phyloP scores from a whole-genome alignment of 805 yeast species.

The Saturnispora sanitii region DNA sequence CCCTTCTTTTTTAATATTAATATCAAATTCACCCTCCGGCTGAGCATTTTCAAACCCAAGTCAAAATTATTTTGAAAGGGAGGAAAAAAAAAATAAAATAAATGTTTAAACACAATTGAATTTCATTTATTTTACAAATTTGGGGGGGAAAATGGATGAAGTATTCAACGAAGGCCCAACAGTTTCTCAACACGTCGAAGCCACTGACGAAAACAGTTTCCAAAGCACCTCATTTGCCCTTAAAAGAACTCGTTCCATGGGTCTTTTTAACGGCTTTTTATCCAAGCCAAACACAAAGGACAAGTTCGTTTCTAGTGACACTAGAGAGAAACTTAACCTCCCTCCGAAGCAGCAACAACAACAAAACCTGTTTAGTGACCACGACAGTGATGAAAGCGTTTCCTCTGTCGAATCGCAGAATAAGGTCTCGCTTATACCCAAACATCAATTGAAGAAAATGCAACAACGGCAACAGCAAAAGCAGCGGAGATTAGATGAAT shows the following conservation, averaged over 20 bases:
- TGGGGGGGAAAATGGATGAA: constrained; percentile 14
- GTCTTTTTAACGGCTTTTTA: constrained; percentile 29
- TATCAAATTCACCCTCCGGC: not conserved
- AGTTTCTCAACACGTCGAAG: constrained; percentile 58
- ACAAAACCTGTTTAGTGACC: not conserved
- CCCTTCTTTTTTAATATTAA: no score
- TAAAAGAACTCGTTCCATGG: constrained; percentile 76
- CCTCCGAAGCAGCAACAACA: constrained; percentile 9
- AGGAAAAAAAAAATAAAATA: no score
- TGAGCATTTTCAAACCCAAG: not conserved
- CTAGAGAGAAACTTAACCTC: constrained; percentile 67
- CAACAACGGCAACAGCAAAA: constrained; percentile 10
- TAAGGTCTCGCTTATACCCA: constrained; percentile 21
- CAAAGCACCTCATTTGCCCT: constrained; percentile 60
- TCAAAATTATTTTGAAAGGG: not conserved
- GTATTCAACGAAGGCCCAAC: constrained; percentile 51
- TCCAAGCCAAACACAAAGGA: not conserved
- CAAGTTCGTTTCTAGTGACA: constrained; percentile 69
- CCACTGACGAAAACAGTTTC: constrained; percentile 62
- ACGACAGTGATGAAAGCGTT: constrained; percentile 18
- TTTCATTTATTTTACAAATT: no score
- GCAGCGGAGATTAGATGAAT: constrained; percentile 9
- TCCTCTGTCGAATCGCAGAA: constrained; percentile 16
- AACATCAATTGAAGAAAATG: constrained; percentile 23
- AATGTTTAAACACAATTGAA: no score